A percentile compares a stretch with the other conserved stretches of the same genome.
Conservation (phyloP, 495 filamentous ascomycete species). For the Tuber microsphaerosporum region DNA sequence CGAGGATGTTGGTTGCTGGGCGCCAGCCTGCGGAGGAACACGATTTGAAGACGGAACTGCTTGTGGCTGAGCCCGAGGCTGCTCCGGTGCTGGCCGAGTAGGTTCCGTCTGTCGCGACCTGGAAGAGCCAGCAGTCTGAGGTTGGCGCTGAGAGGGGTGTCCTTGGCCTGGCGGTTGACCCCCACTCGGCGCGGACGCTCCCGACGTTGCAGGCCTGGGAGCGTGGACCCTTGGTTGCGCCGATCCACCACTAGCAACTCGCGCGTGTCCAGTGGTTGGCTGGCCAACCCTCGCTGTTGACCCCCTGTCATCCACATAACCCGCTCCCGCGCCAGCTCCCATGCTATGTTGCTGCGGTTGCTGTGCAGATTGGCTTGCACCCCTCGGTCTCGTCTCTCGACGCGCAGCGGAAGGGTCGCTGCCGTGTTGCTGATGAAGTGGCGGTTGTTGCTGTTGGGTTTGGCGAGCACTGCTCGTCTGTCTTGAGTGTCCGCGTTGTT, state of each 20-base stretch:
- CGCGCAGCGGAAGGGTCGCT: conserved; percentile 10
- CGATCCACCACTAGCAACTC: conserved; percentile 16
- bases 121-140: conserved; percentile 17
- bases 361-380: conserved; percentile 20
- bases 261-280: not conserved
- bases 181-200: conserved; percentile 20
- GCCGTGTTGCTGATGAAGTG: conserved; percentile 14
- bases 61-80: conserved; percentile 29
- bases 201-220: conserved; percentile 26
- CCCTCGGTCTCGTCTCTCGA: conserved; percentile 19
- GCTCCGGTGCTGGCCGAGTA: conserved; percentile 22
- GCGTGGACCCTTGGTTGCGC: conserved; percentile 29
- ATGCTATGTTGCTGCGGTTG: conserved; percentile 21
- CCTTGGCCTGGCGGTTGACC: conserved; percentile 17
- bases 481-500: conserved; percentile 36
- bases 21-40: conserved; percentile 31
- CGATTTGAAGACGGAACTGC: conserved; percentile 14
- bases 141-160: conserved; percentile 11
- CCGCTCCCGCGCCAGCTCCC: conserved; percentile 11
- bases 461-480: conserved; percentile 28
- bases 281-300: conserved; percentile 29
- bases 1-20: conserved; percentile 41
- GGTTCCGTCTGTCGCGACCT: conserved; percentile 22
- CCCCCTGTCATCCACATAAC: conserved; percentile 16
- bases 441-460: conserved; percentile 16